These are phyloP conservation scores for Tieghemostelium lacteum DNA, from an alignment of 78 protist genomes.

Conservation along the genomic window DNA sequence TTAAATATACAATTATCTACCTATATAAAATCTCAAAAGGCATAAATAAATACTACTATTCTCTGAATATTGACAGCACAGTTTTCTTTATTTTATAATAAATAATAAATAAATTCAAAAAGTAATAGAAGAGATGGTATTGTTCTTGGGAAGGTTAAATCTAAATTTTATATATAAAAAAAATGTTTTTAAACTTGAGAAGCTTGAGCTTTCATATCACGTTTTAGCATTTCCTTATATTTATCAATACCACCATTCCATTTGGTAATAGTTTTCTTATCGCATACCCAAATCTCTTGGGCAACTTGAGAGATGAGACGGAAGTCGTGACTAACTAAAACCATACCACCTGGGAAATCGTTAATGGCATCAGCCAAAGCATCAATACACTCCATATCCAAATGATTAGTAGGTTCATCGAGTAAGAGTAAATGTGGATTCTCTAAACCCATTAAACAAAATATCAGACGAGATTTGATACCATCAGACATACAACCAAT, in stretches of 20 bases:
- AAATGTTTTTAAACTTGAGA: background rate
- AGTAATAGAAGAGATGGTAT: too few relatives aligned
- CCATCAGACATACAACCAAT: slow-evolving; percentile 87
- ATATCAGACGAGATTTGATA: slow-evolving; percentile 78
- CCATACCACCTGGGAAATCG: slow-evolving; percentile 88
- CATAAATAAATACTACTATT: too few relatives aligned
- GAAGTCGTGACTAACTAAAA: slow-evolving; percentile 93
- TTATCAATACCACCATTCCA: slow-evolving; percentile 82
- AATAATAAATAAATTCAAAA: too few relatives aligned
- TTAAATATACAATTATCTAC: slow-evolving; percentile 7
- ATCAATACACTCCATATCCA: slow-evolving; percentile 89
- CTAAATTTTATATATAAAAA: background rate
- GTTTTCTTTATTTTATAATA: too few relatives aligned
- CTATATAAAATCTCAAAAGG: background rate
- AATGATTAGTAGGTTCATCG: slow-evolving; percentile 90
- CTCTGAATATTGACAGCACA: too few relatives aligned
- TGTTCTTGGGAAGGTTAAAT: too few relatives aligned
- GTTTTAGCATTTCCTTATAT: slow-evolving; percentile 76
- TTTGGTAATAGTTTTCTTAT: slow-evolving; percentile 67
- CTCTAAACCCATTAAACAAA: slow-evolving; percentile 77
- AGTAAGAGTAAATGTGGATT: slow-evolving; percentile 65
- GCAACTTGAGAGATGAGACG: slow-evolving; percentile 88
- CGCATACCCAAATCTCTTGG: slow-evolving; percentile 90
- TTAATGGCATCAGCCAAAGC: slow-evolving; percentile 87
- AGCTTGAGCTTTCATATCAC: background rate